Evolutionary conservation across 2,329 filamentous ascomycete genomes (phyloP).

Genomic region (Ophiocordyceps camponoti-floridani): DNA sequence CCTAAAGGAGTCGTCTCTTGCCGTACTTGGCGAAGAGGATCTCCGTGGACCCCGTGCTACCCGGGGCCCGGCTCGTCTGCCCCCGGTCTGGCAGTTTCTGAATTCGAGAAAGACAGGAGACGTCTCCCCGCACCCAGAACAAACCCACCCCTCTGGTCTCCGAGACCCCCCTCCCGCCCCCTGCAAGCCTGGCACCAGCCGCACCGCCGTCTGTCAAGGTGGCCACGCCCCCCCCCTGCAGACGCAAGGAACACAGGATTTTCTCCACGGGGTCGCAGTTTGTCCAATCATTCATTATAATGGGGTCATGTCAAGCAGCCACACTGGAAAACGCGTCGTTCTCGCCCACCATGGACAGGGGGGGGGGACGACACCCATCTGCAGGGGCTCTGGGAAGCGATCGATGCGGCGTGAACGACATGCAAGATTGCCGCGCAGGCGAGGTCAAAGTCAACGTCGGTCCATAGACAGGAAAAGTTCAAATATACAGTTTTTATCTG

Average conservation of each 20-base stretch:
- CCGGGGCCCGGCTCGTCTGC: not conserved
- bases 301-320: constrained; percentile 22
- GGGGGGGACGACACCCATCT: constrained; percentile 8
- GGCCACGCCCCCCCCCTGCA: constrained; percentile 7
- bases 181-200: constrained; percentile 2
- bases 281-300: constrained; percentile 36
- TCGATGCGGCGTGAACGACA: constrained; percentile 10
- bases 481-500: not conserved
- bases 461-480: constrained; percentile 3
- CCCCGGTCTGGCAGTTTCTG: not conserved
- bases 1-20: constrained; percentile 14
- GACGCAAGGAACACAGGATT: constrained; percentile 14
- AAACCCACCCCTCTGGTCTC: constrained; percentile 5
- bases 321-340: constrained; percentile 7
- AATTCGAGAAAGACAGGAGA: not conserved
- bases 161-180: constrained; percentile 3
- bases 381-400: constrained; percentile 17
- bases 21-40: constrained; percentile 14
- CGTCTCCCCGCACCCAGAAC: not conserved
- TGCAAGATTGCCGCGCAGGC: constrained; percentile 15
- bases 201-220: constrained; percentile 3
- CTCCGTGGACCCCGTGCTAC: not conserved
- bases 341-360: constrained; percentile 8
- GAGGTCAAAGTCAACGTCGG: constrained; percentile 12
- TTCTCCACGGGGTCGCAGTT: constrained; percentile 4